phyloP scores from a whole-genome alignment of 441 rosid genomes.

The Hura crepitans region DNA sequence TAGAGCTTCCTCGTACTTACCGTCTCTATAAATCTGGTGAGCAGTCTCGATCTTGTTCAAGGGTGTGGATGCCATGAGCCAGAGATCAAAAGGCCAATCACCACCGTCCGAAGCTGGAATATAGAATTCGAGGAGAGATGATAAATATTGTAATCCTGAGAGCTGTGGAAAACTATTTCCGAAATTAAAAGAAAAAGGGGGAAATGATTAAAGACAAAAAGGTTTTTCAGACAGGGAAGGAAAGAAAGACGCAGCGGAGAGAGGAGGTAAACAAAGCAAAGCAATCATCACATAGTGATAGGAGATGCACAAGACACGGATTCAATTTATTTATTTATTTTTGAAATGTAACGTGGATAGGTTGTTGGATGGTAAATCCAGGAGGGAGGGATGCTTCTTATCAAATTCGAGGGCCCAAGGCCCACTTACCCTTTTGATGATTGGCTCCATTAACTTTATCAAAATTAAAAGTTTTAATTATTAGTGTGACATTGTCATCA shows the following conservation, averaged over 20 bases:
- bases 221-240: not conserved
- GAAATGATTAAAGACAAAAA: not conserved
- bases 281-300: not conserved
- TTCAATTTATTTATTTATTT: not conserved
- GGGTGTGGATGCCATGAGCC: slow-evolving; percentile 52
- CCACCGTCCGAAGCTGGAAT: slow-evolving; percentile 15
- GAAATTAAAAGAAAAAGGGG: not conserved
- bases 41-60: slow-evolving; percentile 71
- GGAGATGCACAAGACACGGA: slow-evolving; percentile 9
- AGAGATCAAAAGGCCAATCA: not conserved
- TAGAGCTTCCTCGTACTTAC: slow-evolving; percentile 61
- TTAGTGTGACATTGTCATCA: no score
- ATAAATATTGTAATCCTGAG: not conserved
- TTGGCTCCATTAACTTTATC: no score
- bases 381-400: no score
- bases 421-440: no score
- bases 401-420: no score
- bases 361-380: no score
- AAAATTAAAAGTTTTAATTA: no score
- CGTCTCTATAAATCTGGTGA: slow-evolving; percentile 81
- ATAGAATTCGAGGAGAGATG: not conserved
- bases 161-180: not conserved
- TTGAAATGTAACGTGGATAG: no score
- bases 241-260: not conserved
- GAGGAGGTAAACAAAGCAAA: not conserved